phyloP scores from a whole-genome alignment of 2,329 filamentous ascomycete genomes.

The Colletotrichum viniferum region DNA sequence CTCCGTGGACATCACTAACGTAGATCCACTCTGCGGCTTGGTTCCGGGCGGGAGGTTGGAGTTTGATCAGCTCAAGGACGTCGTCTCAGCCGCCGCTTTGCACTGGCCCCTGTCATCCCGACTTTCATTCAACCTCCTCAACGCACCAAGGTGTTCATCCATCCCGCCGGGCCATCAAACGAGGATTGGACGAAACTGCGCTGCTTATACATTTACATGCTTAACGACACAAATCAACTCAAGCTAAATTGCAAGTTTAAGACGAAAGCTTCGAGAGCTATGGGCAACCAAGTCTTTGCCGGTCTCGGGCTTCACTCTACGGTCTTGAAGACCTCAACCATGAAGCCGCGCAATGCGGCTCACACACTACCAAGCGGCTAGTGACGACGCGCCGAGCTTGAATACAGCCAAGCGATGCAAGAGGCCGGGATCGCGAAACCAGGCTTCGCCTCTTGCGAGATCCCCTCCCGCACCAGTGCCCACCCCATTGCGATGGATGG shows the following conservation, averaged over 20 bases:
- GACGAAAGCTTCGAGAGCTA: background rate
- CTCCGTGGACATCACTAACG: background rate
- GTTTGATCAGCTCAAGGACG: conserved; percentile 27
- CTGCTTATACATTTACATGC: background rate
- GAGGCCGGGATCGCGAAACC: conserved; percentile 9
- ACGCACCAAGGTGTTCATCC: background rate
- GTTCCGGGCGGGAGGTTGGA: conserved; percentile 2
- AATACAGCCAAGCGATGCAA: background rate
- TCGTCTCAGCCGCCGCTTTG: conserved; percentile 24
- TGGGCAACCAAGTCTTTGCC: background rate
- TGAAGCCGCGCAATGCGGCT: background rate
- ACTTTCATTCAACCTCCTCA: background rate
- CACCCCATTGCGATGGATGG: background rate
- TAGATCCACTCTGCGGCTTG: background rate
- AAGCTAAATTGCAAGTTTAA: background rate
- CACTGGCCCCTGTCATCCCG: conserved; percentile 6
- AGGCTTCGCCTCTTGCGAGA: background rate
- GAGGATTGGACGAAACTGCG: background rate
- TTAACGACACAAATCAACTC: background rate
- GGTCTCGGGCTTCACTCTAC: background rate
- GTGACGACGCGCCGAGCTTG: background rate
- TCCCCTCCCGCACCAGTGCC: background rate
- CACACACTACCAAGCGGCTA: background rate
- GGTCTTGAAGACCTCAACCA: background rate
- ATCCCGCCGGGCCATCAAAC: background rate